phyloP scores from a whole-genome alignment of 2,329 filamentous ascomycete genomes.

The Calonectria pteridis region DNA sequence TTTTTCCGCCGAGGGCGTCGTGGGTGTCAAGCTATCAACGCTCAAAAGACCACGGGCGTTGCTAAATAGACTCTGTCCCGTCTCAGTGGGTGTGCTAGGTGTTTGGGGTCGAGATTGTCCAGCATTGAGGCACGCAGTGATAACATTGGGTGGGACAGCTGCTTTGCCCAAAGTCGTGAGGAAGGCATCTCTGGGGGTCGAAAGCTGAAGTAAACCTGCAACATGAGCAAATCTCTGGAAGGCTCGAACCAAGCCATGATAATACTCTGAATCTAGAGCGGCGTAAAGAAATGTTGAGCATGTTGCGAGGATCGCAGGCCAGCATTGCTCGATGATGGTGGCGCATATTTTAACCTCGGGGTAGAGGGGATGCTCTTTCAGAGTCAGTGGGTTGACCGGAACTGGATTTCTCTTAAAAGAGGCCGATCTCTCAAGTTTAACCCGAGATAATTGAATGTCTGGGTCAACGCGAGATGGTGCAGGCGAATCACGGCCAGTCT shows the following conservation, averaged over 20 bases:
- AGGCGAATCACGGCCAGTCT: constrained; percentile 59
- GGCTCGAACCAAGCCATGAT: constrained; percentile 89
- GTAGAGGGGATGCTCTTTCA: constrained; percentile 79
- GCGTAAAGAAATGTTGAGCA: constrained; percentile 97
- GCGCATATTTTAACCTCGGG: constrained; percentile 82
- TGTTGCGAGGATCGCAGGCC: constrained; percentile 94
- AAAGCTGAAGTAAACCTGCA: constrained; percentile 85
- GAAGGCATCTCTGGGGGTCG: constrained; percentile 92
- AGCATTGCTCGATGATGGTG: constrained; percentile 88
- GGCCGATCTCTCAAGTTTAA: constrained; percentile 67
- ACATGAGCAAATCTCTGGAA: constrained; percentile 98
- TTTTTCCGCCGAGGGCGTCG: constrained; percentile 68
- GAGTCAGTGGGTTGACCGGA: constrained; percentile 84
- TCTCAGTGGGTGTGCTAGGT: constrained; percentile 62
- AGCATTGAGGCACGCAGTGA: constrained; percentile 70
- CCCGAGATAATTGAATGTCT: constrained; percentile 48
- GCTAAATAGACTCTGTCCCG: constrained; percentile 69
- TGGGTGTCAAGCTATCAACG: constrained; percentile 76
- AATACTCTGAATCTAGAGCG: constrained; percentile 91
- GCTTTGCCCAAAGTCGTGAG: constrained; percentile 94
- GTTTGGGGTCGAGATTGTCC: constrained; percentile 58
- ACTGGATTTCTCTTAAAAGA: constrained; percentile 82
- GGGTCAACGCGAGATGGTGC: constrained; percentile 52
- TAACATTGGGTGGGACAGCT: constrained; percentile 85
- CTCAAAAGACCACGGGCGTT: constrained; percentile 81